A percentile compares a stretch with the other conserved stretches of the same genome.
Conservation (phyloP, 768 basidiomycete genomes). For the Mycena alexandri region DNA sequence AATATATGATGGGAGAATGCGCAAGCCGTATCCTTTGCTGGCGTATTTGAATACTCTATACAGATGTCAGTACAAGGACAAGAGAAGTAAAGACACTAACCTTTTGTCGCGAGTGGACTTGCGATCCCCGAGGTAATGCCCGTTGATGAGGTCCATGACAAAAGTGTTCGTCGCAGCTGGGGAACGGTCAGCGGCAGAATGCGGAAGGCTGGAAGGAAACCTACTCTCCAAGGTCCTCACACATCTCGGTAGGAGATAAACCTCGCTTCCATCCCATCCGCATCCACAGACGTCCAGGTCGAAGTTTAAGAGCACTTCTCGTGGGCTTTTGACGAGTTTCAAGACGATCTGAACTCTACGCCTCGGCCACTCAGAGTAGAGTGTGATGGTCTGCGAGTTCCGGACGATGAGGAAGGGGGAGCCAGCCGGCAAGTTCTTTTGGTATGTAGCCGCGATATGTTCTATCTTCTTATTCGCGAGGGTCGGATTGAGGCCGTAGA, state of each 20-base stretch:
- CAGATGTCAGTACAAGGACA: background rate
- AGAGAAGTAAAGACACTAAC: slow-evolving; percentile 3
- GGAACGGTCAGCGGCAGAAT: background rate
- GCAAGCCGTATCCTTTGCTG: slow-evolving; percentile 38
- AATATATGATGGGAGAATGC: slow-evolving; percentile 35
- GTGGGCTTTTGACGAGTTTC: slow-evolving; percentile 34
- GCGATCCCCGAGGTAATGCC: slow-evolving; percentile 36
- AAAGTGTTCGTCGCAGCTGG: slow-evolving; percentile 26
- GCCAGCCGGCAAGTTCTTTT: slow-evolving; percentile 24
- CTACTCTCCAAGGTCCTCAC: slow-evolving; percentile 36
- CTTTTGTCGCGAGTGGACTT: slow-evolving; percentile 33
- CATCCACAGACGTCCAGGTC: slow-evolving; percentile 38
- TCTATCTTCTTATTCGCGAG: slow-evolving; percentile 33
- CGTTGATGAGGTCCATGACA: slow-evolving; percentile 38
- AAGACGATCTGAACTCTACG: slow-evolving; percentile 37
- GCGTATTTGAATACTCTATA: slow-evolving; percentile 38
- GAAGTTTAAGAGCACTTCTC: slow-evolving; percentile 35
- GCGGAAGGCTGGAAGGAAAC: background rate
- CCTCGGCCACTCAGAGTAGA: slow-evolving; percentile 35
- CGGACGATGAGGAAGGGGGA: slow-evolving; percentile 36
- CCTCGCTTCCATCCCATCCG: slow-evolving; percentile 35
- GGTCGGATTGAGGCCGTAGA: slow-evolving; percentile 29
- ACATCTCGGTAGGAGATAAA: slow-evolving; percentile 33
- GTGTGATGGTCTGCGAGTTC: slow-evolving; percentile 37
- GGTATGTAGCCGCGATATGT: slow-evolving; percentile 32